Percentiles rank a stretch among this genome's conserved stretches.
These are phyloP conservation scores for Dacryopinax primogenitus DNA, from an alignment of 768 basidiomycete genomes.

Conservation along the genomic window DNA sequence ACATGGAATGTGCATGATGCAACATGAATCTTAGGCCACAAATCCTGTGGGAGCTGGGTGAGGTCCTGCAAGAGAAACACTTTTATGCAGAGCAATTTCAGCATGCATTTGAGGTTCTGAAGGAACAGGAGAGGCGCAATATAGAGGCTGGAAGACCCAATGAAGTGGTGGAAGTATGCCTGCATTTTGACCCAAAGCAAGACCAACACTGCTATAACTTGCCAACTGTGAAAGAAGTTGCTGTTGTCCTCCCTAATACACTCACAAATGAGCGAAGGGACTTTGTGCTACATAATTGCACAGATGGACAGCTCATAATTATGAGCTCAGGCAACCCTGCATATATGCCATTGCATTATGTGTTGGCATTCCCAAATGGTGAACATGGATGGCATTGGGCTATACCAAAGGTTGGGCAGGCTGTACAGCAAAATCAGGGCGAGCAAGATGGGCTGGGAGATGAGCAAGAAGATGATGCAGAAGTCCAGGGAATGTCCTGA, in stretches of 20 bases:
- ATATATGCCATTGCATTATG: not conserved
- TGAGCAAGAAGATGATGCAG: not conserved
- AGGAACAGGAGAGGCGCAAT: not conserved
- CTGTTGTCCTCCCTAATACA: conserved; percentile 31
- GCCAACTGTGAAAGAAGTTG: conserved; percentile 34
- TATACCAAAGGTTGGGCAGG: not conserved
- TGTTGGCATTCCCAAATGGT: not conserved
- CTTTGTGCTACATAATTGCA: not conserved
- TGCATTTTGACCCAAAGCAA: conserved; percentile 9
- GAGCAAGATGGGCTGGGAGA: not conserved
- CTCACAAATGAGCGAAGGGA: not conserved
- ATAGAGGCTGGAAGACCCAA: not conserved
- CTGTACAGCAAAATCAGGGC: not conserved
- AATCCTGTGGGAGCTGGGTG: not conserved
- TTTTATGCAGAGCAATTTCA: not conserved
- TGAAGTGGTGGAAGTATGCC: not conserved
- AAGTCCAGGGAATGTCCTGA: not conserved
- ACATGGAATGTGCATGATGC: not conserved
- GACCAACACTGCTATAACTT: conserved; percentile 35
- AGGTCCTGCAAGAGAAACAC: not conserved
- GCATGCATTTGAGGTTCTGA: not conserved
- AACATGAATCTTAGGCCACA: not conserved
- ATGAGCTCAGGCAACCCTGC: not conserved
- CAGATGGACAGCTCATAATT: not conserved
- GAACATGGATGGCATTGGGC: not conserved